Percentiles rank a stretch among this genome's conserved stretches.
phyloP scores from a whole-genome alignment of 805 yeast species.

The Schwanniomyces sp. region DNA sequence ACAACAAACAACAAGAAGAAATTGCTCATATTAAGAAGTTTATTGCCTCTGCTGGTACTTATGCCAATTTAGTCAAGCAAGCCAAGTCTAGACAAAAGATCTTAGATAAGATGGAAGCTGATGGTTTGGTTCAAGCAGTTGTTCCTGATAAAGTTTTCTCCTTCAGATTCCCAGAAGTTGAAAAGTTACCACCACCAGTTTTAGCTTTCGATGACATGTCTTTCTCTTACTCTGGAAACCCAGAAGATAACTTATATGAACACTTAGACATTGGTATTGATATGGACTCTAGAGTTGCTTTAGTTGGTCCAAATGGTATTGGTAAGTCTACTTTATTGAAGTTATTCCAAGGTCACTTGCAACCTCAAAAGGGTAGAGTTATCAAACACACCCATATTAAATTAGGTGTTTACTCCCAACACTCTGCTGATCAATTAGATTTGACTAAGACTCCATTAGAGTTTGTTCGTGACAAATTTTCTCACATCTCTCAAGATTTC shows the following conservation, averaged over 20 bases:
- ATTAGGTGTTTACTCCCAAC: slow-evolving; percentile 98
- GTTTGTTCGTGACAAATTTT: slow-evolving; percentile 93
- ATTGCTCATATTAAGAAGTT: slow-evolving; percentile 97
- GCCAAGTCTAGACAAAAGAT: slow-evolving; percentile 99
- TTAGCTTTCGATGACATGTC: slow-evolving; percentile 94
- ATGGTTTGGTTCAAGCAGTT: slow-evolving; percentile 92
- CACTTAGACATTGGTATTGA: slow-evolving; percentile 95
- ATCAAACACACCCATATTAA: slow-evolving; percentile 97
- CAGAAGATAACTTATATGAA: slow-evolving; percentile 86
- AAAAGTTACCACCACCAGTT: slow-evolving; percentile 98
- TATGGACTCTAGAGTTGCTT: slow-evolving; percentile 98
- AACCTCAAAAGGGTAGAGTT: slow-evolving; percentile 91
- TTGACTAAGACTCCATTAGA: slow-evolving; percentile 93
- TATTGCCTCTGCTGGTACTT: slow-evolving; percentile 99
- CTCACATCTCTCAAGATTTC: slow-evolving; percentile 91
- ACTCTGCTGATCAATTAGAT: slow-evolving; percentile 97
- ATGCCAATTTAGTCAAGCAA: slow-evolving; percentile 97
- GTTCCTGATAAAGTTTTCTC: slow-evolving; percentile 90
- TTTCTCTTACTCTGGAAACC: slow-evolving; percentile 81
- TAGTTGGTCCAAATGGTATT: slow-evolving; percentile 98
- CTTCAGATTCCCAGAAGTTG: slow-evolving; percentile 92
- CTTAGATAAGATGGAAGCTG: slow-evolving; percentile 99
- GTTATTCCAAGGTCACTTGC: slow-evolving; percentile 92
- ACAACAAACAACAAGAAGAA: slow-evolving; percentile 97
- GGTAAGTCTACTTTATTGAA: slow-evolving; percentile 96